Evolutionary conservation across 1,139 yeast genomes (phyloP).

Genomic region (Candida mesenterica): DNA sequence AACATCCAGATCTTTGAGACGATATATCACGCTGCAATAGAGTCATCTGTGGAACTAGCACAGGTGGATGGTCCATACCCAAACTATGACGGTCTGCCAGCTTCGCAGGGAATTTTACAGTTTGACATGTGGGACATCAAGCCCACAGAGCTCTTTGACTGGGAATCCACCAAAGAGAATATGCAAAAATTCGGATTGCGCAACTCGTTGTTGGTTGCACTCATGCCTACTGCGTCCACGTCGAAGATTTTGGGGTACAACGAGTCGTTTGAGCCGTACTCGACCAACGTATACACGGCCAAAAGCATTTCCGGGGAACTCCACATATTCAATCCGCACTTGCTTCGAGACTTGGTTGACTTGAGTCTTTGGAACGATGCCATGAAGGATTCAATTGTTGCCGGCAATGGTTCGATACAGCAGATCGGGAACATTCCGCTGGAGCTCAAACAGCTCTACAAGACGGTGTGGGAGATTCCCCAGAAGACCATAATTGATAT

Average conservation of each 20-base stretch:
- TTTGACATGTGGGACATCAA: conserved; percentile 78
- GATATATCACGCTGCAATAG: conserved; percentile 82
- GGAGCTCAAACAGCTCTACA: conserved; percentile 74
- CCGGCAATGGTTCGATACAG: conserved; percentile 86
- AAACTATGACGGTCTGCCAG: conserved; percentile 75
- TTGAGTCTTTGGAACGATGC: conserved; percentile 78
- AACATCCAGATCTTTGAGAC: conserved; percentile 86
- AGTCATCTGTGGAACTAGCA: conserved; percentile 77
- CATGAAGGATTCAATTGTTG: conserved; percentile 77
- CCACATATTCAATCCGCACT: conserved; percentile 82
- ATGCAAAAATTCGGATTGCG: conserved; percentile 66
- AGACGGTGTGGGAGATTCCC: conserved; percentile 96
- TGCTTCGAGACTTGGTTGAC: conserved; percentile 77
- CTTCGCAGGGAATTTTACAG: conserved; percentile 74
- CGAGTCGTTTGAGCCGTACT: conserved; percentile 90
- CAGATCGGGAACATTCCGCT: conserved; percentile 72
- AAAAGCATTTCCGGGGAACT: conserved; percentile 87
- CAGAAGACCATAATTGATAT: conserved; percentile 85
- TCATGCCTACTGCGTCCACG: conserved; percentile 95
- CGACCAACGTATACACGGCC: conserved; percentile 83
- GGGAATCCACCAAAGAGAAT: conserved; percentile 67
- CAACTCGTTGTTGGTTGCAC: conserved; percentile 82
- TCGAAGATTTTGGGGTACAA: conserved; percentile 87
- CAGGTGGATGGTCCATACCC: conserved; percentile 62
- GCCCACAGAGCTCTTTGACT: conserved; percentile 70